phyloP scores from a whole-genome alignment of 306 rosid genomes.

The Citrullus amarus region DNA sequence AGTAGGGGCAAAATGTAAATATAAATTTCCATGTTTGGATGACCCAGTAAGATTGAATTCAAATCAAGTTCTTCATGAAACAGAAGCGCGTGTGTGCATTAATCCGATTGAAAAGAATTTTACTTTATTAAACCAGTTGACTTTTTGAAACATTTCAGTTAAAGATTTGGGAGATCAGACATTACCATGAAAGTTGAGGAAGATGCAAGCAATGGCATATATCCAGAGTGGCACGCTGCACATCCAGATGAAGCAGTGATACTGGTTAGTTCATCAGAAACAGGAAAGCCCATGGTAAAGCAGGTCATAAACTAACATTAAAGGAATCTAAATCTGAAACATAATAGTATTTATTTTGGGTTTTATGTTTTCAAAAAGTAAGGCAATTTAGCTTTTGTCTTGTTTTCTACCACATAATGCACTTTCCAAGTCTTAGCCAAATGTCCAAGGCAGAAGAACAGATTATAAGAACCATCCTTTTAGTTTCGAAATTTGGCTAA shows the following conservation, averaged over 20 bases:
- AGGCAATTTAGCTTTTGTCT: background rate
- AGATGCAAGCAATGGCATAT: constrained; percentile 66
- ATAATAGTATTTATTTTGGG: background rate
- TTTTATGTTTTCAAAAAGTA: background rate
- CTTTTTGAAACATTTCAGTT: background rate
- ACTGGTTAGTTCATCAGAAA: constrained; percentile 7
- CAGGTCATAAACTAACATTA: background rate
- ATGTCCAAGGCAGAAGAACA: background rate
- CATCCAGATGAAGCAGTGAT: constrained; percentile 15
- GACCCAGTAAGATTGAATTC: background rate
- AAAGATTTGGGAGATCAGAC: background rate
- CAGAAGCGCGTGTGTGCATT: background rate
- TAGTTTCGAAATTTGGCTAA: background rate
- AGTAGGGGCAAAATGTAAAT: background rate
- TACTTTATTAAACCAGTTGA: background rate
- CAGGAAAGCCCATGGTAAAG: background rate
- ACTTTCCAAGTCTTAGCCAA: background rate
- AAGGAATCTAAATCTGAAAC: background rate
- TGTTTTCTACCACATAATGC: background rate
- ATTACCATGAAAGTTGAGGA: constrained; percentile 81
- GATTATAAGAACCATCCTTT: background rate
- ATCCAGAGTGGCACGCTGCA: constrained; percentile 83
- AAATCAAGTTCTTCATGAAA: background rate
- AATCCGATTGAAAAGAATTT: background rate
- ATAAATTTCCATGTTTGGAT: background rate